phyloP scores from a whole-genome alignment of 495 filamentous ascomycete species.

The Emericellopsis terricola region DNA sequence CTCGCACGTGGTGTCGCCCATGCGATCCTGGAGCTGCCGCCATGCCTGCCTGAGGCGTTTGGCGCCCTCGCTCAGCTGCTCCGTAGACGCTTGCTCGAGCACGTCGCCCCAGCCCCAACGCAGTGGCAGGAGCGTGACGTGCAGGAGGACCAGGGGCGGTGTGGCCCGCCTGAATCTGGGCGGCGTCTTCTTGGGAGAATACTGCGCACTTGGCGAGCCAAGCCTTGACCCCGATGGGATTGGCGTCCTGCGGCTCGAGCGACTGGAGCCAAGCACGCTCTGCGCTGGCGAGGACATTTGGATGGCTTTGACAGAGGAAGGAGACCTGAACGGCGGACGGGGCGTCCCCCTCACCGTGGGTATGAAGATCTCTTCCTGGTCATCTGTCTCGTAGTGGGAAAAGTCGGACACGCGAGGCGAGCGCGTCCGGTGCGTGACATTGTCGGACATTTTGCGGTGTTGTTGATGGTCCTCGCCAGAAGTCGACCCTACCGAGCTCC shows the following conservation, averaged over 20 bases:
- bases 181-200: slow-evolving; percentile 37
- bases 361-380: slow-evolving; percentile 10
- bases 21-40: slow-evolving; percentile 55
- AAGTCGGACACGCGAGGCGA: slow-evolving; percentile 24
- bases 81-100: slow-evolving; percentile 11
- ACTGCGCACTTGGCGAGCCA: slow-evolving; percentile 29
- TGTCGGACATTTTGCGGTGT: slow-evolving; percentile 3
- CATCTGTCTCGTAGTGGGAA: slow-evolving; percentile 21
- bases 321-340: slow-evolving; percentile 33
- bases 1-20: slow-evolving; percentile 61
- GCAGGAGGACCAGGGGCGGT: slow-evolving; percentile 64
- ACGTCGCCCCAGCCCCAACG: slow-evolving; percentile 50
- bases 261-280: slow-evolving; percentile 24
- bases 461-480: slow-evolving; percentile 10
- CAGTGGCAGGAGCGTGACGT: slow-evolving; percentile 66
- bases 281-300: slow-evolving; percentile 55
- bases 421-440: slow-evolving; percentile 5
- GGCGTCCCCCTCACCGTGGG: slow-evolving; percentile 18
- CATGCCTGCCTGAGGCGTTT: slow-evolving; percentile 47
- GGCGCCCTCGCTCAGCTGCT: slow-evolving; percentile 33
- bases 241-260: slow-evolving; percentile 13
- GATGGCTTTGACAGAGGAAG: slow-evolving; percentile 59
- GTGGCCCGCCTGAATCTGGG: slow-evolving; percentile 29
- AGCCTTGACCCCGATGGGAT: slow-evolving; percentile 28
- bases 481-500: slow-evolving; percentile 25